Evolutionary conservation across 495 filamentous ascomycete genomes (phyloP).

Genomic region (Aspergillus kassunensis): DNA sequence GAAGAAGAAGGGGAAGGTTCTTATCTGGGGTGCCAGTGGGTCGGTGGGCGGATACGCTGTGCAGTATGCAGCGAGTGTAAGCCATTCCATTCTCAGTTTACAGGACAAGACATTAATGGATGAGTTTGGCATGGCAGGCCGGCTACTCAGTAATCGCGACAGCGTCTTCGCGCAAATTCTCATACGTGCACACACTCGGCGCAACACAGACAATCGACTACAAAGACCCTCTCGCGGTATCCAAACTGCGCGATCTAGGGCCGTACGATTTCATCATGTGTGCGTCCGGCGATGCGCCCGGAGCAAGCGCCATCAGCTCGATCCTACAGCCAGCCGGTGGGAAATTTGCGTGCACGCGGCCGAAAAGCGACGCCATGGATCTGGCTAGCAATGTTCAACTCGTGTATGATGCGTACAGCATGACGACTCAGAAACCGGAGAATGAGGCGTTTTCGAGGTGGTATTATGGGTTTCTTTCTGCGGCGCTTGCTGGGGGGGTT

Average conservation of each 20-base stretch:
- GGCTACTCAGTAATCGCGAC: slow-evolving; percentile 58
- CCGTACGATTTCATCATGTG: slow-evolving; percentile 1
- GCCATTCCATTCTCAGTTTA: slow-evolving; percentile 49
- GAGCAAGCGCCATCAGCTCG: background rate
- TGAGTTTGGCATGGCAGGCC: slow-evolving; percentile 55
- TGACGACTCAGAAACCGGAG: background rate
- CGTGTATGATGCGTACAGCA: background rate
- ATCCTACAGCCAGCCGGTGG: background rate
- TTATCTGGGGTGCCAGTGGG: slow-evolving; percentile 1
- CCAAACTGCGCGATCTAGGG: background rate
- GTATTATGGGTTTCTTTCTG: background rate
- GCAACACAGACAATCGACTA: slow-evolving; percentile 58
- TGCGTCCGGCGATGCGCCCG: background rate
- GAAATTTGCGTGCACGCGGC: background rate
- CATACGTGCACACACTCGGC: slow-evolving; percentile 48
- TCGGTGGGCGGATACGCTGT: slow-evolving; percentile 4
- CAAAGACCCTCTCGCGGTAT: background rate
- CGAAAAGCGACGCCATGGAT: slow-evolving; percentile 1
- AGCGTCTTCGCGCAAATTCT: slow-evolving; percentile 49
- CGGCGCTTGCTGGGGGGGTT: background rate
- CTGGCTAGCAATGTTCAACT: background rate
- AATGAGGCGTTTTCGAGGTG: background rate
- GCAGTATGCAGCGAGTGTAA: slow-evolving; percentile 19
- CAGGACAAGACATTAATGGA: slow-evolving; percentile 55
- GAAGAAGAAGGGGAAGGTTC: background rate